Evolutionary conservation across 1,139 yeast species (phyloP).

Genomic region (Magnusiomyces suaveolens): DNA sequence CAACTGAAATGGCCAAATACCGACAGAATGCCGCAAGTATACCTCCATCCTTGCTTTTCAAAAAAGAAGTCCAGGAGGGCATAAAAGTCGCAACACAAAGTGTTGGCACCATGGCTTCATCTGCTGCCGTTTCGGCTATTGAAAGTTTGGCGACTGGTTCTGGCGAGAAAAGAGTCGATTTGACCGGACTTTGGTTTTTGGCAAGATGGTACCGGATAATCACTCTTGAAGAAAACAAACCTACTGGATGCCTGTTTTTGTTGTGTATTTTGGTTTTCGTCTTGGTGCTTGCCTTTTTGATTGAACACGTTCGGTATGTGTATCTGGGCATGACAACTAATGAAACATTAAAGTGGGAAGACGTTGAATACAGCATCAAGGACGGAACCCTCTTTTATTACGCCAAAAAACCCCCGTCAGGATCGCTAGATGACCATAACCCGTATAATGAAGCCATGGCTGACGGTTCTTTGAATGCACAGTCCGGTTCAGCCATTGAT

Average conservation of each 20-base stretch:
- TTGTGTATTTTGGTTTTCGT: constrained; percentile 44
- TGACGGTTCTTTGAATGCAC: no score
- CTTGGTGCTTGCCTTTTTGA: constrained; percentile 48
- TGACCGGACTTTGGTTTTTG: constrained; percentile 8
- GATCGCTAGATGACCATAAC: background rate
- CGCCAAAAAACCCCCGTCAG: constrained; percentile 11
- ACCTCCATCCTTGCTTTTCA: background rate
- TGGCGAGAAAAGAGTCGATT: background rate
- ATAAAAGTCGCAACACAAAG: no score
- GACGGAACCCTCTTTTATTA: constrained; percentile 37
- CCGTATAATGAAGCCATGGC: constrained; percentile 13
- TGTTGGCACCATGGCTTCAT: background rate
- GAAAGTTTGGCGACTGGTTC: background rate
- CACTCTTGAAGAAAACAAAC: constrained; percentile 30
- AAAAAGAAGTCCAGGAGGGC: background rate
- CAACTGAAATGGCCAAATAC: constrained; percentile 5
- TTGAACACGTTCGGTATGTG: constrained; percentile 52
- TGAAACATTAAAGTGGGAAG: constrained; percentile 78
- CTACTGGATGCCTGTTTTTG: constrained; percentile 44
- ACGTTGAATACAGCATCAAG: constrained; percentile 51
- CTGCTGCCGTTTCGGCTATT: background rate
- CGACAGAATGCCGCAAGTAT: no score
- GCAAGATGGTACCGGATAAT: constrained; percentile 27
- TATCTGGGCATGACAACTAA: constrained; percentile 85
- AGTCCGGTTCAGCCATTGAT: background rate